These are phyloP conservation scores for Rhodotorula sp. DNA, from an alignment of 1,284 basidiomycete species.

Conservation along the genomic window DNA sequence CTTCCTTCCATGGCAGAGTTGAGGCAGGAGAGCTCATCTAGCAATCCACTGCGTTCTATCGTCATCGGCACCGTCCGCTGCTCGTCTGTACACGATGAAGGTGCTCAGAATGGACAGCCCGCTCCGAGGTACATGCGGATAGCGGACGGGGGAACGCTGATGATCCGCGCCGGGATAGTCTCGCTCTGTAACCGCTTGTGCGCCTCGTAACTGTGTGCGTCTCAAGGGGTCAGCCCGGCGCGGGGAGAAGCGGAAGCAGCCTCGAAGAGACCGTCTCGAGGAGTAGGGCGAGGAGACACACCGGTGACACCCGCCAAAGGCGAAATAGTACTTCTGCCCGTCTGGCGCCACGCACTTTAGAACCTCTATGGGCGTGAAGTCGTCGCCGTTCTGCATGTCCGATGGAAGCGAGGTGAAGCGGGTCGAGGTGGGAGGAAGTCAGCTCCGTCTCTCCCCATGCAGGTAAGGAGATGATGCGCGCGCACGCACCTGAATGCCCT, in stretches of 20 bases:
- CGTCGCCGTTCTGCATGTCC: conserved; percentile 50
- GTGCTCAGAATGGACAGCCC: conserved; percentile 50
- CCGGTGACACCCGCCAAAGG: conserved; percentile 55
- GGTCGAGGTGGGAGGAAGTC: background rate
- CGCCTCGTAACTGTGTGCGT: conserved; percentile 50
- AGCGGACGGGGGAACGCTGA: conserved; percentile 52
- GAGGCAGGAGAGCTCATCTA: too few relatives aligned
- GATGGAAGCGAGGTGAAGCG: too few relatives aligned
- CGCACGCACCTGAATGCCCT: conserved; percentile 51
- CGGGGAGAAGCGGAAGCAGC: background rate
- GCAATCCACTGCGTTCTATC: background rate
- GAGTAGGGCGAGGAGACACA: conserved; percentile 1
- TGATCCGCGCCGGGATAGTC: conserved; percentile 52
- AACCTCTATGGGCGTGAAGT: conserved; percentile 54
- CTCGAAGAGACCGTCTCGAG: background rate
- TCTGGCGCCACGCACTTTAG: conserved; percentile 48
- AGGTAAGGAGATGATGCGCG: background rate
- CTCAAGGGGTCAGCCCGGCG: background rate
- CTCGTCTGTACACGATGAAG: too few relatives aligned
- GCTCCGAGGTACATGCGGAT: conserved; percentile 53
- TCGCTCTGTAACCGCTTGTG: conserved; percentile 51
- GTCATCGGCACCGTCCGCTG: background rate
- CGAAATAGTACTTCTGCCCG: conserved; percentile 51
- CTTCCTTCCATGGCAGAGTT: too few relatives aligned
- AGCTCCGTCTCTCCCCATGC: background rate